Conservation (phyloP, 2,329 filamentous ascomycete genomes). For the Didymella lethalis region DNA sequence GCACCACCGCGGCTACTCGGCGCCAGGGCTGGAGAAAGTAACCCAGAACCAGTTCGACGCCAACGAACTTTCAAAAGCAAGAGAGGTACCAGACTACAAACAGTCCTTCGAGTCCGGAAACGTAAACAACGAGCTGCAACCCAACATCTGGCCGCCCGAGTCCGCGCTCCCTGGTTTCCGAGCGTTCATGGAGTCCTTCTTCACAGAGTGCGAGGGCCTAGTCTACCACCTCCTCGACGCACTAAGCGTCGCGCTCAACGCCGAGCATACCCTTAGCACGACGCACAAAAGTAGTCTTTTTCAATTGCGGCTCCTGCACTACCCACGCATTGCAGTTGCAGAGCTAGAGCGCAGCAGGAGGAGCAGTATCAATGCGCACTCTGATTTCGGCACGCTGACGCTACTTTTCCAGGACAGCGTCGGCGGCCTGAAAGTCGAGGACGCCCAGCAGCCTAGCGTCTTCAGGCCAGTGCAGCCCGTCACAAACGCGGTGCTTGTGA, state of each 20-base stretch:
- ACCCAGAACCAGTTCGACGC: neutral
- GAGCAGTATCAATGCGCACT: neutral
- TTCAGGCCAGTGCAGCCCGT: neutral
- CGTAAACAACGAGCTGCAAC: neutral
- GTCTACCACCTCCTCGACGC: neutral
- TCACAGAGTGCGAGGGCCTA: neutral
- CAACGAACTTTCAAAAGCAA: neutral
- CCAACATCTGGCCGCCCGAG: neutral
- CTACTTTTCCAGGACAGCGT: neutral
- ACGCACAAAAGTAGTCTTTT: neutral
- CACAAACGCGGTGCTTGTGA: neutral
- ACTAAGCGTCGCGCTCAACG: neutral
- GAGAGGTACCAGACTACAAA: neutral
- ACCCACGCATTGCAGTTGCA: neutral
- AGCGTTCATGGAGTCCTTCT: neutral
- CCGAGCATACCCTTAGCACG: neutral
- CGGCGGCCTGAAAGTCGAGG: neutral
- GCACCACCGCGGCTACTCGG: slow-evolving; percentile 53
- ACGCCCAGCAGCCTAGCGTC: neutral
- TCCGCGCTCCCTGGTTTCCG: neutral
- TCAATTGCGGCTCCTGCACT: neutral
- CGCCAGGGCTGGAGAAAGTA: slow-evolving; percentile 47
- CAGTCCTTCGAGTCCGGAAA: neutral
- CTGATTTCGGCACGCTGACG: neutral
- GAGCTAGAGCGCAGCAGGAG: neutral